Evolutionary conservation across 352 stramenopile genomes (phyloP), one percentile per base, ranked within the genome.

Genomic region (Globisporangium lucens): DNA sequence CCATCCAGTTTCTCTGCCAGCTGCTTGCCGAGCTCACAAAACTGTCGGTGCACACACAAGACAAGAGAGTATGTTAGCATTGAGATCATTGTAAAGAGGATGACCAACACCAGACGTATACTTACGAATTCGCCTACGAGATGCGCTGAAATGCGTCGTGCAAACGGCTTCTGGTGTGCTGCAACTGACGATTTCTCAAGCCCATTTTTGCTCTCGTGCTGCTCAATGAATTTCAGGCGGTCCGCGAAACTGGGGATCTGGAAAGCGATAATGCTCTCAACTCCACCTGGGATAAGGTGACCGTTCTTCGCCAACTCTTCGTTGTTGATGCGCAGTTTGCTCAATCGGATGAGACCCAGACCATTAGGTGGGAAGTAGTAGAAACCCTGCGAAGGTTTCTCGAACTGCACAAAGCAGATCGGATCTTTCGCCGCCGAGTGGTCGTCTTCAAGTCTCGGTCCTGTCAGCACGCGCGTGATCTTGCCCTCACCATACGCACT

Each of bases 1-100:
- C 77, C 80, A 75, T 99, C 97, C 6, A 99, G 85, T 70, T 99
- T 99, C 74, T 99, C 97, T 36, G 85, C 83, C 27, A 99, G 77
- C 73, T 99, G 97, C 67, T 98, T 98, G 8, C 97, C 79, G n/a
- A 98, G 71, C 2, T 80, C 80, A 57, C 79, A 80, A 24, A 90
- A 95, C 85, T 80, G 88, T 57, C 61, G 47, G 80, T 22, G 51
- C n/a, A 67, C 2, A 29, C 20, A 46, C 27, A 29, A 36, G 4
- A 58, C 15, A 58, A 51, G 43, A 51, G 17, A 7, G 17, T 51
- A 9, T 49, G 41, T 49, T 49, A 49, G 43, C 43, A 22, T 24
- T 8, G 22, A 9, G 5, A 51, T 51, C 43, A 4, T 22, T 4
- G 17, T 41, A 51, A 10, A n/a, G 65, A 29, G 61, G 47, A 30